Conservation (phyloP, 2,329 filamentous ascomycete genomes). For the Xylaria arbuscula region DNA sequence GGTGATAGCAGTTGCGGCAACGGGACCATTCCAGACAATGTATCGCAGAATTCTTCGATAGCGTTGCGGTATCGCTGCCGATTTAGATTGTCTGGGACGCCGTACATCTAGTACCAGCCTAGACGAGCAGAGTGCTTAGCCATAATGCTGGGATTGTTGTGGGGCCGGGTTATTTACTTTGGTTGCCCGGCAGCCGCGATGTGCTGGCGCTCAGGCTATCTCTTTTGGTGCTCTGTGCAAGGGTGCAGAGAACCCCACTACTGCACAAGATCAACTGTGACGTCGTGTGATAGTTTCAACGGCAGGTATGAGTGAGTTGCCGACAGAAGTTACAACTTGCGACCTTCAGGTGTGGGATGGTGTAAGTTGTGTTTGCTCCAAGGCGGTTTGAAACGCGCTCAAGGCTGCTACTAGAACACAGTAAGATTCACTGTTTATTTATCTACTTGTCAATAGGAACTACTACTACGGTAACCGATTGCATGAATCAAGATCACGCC, state of each 20-base stretch:
- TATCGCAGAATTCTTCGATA: slow-evolving; percentile 41
- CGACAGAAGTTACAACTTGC: not conserved
- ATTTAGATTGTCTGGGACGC: slow-evolving; percentile 42
- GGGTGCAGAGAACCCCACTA: slow-evolving; percentile 27
- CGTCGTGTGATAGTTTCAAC: slow-evolving; percentile 1
- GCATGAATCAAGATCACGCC: slow-evolving; percentile 12
- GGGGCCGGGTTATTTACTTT: slow-evolving; percentile 42
- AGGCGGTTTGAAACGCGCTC: not conserved
- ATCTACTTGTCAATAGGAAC: slow-evolving; percentile 4
- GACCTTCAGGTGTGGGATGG: not conserved
- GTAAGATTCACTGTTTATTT: slow-evolving; percentile 8
- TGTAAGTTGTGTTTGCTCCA: not conserved
- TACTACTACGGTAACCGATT: slow-evolving; percentile 12
- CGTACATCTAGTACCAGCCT: slow-evolving; percentile 37
- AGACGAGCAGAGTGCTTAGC: not conserved
- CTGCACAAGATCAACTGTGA: slow-evolving; percentile 15
- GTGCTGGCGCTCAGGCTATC: slow-evolving; percentile 9
- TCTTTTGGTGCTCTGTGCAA: slow-evolving; percentile 1
- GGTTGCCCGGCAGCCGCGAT: slow-evolving; percentile 40
- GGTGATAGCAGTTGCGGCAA: slow-evolving; percentile 59
- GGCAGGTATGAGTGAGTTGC: not conserved
- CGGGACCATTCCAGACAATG: slow-evolving; percentile 52
- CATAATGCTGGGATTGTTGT: slow-evolving; percentile 30
- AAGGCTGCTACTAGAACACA: not conserved
- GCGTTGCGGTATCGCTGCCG: slow-evolving; percentile 43